Base-by-base conservation (phyloP, 257 asterid species). In the Ehretia macrophylla region DNA sequence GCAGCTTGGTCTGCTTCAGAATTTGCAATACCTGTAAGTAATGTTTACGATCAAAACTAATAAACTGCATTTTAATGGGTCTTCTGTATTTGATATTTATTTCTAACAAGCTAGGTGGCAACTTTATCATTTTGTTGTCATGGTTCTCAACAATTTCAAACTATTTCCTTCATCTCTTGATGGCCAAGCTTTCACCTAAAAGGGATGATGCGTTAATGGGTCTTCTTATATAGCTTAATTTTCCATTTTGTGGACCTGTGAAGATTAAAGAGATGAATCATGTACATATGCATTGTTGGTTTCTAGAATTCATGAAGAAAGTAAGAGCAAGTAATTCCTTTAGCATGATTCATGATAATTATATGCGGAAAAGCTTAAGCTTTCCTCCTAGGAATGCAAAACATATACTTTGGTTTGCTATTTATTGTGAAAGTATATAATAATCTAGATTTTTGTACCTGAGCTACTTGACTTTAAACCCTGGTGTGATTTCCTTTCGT, bases 11-110 rank as follows among this genome's bases (percentile, higher is more conserved):
- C 81, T 54, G 70, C 99, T 92, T 56, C 57, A 38, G 20, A 69
- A 27, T 70, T 77, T 92, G 74, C 96, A 92, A 77, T 92, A 88
- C 83, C 69, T 92, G 99, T 92, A 84, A 84, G 99, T 79, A 51
- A 45, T 37, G 38, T 14, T 42, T 42, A 42, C 8, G 16, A 14
- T 42, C 47, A 14, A 42, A 42, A 11, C 11, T 42, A 27, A 6
- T 27, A 42, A 10, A 42, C 47, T 42, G 47, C 8, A 42, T 10
- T 11, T 10, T 3, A 42, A 2, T 11, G 47, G 3, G 3, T 27
- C 4, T 27, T 27, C 3, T 27, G 35, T 27, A 27, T 3, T 27
- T 27, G 4, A 3, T 1, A 6, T 27, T 3, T 6, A 27, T 27
- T 27, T 27, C 35, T 27, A 1, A 1, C 6, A 1, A 27, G 35